Evolutionary conservation across 176 grass and related monocot species (phyloP), one percentile per base, ranked within the genome.

Genomic region (Tillandsia leiboldiana): DNA sequence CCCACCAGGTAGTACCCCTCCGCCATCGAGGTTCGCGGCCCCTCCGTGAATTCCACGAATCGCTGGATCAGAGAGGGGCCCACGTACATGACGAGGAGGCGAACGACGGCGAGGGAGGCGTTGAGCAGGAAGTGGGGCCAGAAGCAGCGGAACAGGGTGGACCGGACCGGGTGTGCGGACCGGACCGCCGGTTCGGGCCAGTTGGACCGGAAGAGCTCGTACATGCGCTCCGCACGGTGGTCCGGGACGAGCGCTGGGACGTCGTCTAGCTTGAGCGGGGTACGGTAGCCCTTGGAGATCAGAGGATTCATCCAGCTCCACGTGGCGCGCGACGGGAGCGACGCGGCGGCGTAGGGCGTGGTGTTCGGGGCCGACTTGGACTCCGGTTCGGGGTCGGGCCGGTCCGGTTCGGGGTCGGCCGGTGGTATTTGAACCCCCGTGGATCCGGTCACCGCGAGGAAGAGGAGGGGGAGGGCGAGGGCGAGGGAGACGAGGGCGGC

Each of bases 301-400:
- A 99, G 76, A 24, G 89, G 94, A 77, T 93, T 93, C 82, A 99
- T 99, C 94, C 94, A 99, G 15, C 73, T 64, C 89, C 84, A 93
- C 52, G 89, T 87, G 50, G 67, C 61, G 15, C 62, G 76, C 0
- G 94, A 99, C 2, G 18, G 13, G 76, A 88, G 70, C 12, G 94
- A 82, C 49, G 87, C 86, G 12, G 22, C 59, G 48, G 79, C 66
- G 83, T 99, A 99, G 0, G 73, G 79, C 5, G 89, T 99, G 54
- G 85, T 82, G 65, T 65, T 83, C 14, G 67, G 51, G 0, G 23
- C 59, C 42, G 15, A 0, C 48, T 49, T 67, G 5, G 48, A 53
- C 63, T 57, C 49, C 2, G 18, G 4, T 2, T 48, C 48, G 1
- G 12, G 0, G 8, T 58, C 13, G 48, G 68, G 29, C 10, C 18